Evolutionary conservation across 306 rosid genomes (phyloP).

Genomic region (Fagus sylvatica): DNA sequence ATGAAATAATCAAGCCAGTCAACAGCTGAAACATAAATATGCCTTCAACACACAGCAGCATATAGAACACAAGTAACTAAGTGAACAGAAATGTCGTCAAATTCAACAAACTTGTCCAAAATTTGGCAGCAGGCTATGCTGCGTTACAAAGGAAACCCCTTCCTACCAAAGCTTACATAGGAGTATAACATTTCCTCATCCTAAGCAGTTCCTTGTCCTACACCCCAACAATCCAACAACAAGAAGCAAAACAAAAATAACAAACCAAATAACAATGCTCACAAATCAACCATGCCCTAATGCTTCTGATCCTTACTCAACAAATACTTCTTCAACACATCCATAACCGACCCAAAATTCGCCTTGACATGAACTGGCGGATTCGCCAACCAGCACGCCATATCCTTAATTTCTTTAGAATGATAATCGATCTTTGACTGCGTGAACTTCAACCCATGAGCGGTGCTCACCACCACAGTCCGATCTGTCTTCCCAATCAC

Average conservation of each 20-base stretch:
- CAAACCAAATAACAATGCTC: constrained; percentile 6
- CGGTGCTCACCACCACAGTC: constrained; percentile 89
- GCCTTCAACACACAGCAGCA: constrained; percentile 23
- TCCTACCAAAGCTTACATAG: constrained; percentile 5
- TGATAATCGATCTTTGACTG: constrained; percentile 85
- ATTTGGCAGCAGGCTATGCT: background rate
- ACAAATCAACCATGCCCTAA: constrained; percentile 27
- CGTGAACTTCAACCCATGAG: constrained; percentile 87
- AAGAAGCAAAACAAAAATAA: background rate
- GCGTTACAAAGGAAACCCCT: constrained; percentile 1
- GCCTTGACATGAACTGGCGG: constrained; percentile 79
- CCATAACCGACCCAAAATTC: constrained; percentile 83
- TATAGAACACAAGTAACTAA: constrained; percentile 31
- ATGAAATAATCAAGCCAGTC: constrained; percentile 28
- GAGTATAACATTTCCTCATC: background rate
- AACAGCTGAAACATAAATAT: constrained; percentile 29
- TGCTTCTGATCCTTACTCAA: constrained; percentile 65
- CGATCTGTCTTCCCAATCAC: constrained; percentile 62
- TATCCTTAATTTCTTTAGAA: constrained; percentile 66
- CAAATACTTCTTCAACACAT: constrained; percentile 77
- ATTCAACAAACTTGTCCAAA: constrained; percentile 6
- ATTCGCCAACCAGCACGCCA: constrained; percentile 74
- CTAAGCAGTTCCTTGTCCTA: constrained; percentile 7
- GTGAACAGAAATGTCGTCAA: constrained; percentile 14
- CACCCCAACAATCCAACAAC: background rate